These are phyloP conservation scores for Ophiostoma sp. DNA, from an alignment of 2,329 filamentous ascomycete species.

Conservation along the genomic window DNA sequence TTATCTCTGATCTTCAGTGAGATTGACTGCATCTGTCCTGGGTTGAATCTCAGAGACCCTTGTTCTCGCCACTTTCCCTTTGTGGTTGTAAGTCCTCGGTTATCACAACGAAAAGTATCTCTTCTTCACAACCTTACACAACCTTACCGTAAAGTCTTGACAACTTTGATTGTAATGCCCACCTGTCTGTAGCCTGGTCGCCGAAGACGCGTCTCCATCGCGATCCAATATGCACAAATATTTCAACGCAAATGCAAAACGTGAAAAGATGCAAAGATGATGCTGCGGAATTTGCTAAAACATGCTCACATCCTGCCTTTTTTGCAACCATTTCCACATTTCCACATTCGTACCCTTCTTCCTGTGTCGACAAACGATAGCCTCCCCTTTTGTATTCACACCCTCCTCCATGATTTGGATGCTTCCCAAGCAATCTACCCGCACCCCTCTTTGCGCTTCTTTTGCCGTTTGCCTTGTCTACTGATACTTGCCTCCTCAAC, in stretches of 20 bases:
- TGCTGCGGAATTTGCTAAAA: not conserved
- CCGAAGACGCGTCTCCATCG: not conserved
- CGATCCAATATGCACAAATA: not conserved
- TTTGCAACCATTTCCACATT: not conserved
- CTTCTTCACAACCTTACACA: not conserved
- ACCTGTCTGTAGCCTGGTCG: not conserved
- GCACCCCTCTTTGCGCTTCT: not conserved
- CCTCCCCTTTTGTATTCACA: not conserved
- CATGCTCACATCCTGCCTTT: not conserved
- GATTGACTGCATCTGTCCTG: not conserved
- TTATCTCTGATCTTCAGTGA: not conserved
- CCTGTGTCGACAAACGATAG: not conserved
- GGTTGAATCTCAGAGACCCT: not conserved
- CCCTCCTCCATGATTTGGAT: not conserved
- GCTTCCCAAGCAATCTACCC: not conserved
- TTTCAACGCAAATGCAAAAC: not conserved
- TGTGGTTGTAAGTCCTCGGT: not conserved
- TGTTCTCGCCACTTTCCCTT: slow-evolving; percentile 1
- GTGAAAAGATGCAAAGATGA: not conserved
- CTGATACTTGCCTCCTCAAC: too few relatives aligned
- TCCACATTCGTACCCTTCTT: not conserved
- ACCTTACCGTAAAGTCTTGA: not conserved
- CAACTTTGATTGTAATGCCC: not conserved
- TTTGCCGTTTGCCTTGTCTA: not conserved
- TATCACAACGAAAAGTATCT: not conserved